Evolutionary conservation across 371 early-diverging fungal species (phyloP).

Genomic region (Apophysomyces elegans): DNA sequence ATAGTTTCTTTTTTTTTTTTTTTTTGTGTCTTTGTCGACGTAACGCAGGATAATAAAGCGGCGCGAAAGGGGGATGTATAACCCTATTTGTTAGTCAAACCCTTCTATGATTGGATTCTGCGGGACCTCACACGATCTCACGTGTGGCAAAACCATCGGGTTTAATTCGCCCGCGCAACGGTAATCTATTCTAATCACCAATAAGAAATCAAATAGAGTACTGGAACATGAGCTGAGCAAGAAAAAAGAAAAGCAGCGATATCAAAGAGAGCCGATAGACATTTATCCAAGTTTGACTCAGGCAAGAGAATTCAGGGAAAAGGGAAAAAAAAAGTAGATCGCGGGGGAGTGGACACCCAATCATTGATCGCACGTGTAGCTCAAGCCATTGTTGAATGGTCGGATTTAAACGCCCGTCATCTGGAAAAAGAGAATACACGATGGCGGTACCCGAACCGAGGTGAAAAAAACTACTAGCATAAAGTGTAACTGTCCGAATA

Average conservation of each 20-base stretch:
- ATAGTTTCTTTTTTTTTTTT: background rate
- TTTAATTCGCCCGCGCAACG: conserved; percentile 4
- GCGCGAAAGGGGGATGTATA: conserved; percentile 1
- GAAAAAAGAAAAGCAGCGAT: background rate
- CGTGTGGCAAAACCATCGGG: conserved; percentile 9
- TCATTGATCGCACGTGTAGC: background rate
- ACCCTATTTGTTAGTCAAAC: background rate
- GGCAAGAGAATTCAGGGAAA: conserved; percentile 6
- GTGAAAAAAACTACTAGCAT: background rate
- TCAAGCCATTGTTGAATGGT: conserved; percentile 2
- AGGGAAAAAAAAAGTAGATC: background rate
- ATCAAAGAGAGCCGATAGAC: background rate
- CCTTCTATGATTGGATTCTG: background rate
- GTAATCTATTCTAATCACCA: background rate
- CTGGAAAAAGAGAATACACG: background rate
- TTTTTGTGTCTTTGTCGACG: background rate
- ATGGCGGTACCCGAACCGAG: background rate
- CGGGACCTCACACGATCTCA: conserved; percentile 2
- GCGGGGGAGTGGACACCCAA: background rate
- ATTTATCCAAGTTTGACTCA: conserved; percentile 7
- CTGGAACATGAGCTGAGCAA: conserved; percentile 9
- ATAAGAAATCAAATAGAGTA: conserved; percentile 14
- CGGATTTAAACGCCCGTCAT: background rate
- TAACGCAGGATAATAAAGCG: background rate
- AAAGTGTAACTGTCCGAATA: background rate